Evolutionary conservation across 1,284 basidiomycete genomes (phyloP).

Genomic region (Marasmius sp.): DNA sequence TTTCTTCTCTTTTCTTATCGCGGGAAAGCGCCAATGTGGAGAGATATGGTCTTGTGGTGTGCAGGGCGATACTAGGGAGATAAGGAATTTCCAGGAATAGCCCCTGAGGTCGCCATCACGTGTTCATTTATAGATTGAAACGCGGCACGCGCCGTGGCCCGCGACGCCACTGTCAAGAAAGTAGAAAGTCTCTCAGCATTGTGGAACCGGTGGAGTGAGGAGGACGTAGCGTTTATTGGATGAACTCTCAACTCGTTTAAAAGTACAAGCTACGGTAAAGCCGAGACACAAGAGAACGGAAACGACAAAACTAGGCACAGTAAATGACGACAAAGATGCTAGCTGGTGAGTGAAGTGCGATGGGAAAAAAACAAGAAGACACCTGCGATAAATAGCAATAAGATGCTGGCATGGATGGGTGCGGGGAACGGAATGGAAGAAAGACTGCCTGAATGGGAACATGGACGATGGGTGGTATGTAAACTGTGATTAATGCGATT

Average conservation of each 20-base stretch:
- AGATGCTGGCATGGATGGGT: background rate
- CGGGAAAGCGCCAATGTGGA: too few species aligned
- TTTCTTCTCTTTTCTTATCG: too few species aligned
- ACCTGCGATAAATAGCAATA: slow-evolving; percentile 1
- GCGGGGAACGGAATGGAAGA: too few species aligned
- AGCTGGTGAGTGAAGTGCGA: background rate
- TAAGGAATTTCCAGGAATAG: slow-evolving; percentile 5
- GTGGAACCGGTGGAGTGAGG: background rate
- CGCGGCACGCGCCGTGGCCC: too few species aligned
- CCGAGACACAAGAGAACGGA: background rate
- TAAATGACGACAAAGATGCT: background rate
- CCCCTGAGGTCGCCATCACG: too few species aligned
- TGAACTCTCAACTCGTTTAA: background rate
- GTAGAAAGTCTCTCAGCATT: too few species aligned
- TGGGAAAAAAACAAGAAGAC: background rate
- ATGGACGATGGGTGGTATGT: slow-evolving; percentile 2
- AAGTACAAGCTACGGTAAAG: too few species aligned
- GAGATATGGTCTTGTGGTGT: too few species aligned
- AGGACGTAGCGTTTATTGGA: background rate
- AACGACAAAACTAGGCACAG: background rate
- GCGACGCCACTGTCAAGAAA: too few species aligned
- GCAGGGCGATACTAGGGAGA: background rate
- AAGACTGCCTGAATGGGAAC: background rate
- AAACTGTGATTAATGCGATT: background rate
- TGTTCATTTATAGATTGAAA: too few species aligned